phyloP scores from a whole-genome alignment of 257 asterid species.

The Buddleja alternifolia region DNA sequence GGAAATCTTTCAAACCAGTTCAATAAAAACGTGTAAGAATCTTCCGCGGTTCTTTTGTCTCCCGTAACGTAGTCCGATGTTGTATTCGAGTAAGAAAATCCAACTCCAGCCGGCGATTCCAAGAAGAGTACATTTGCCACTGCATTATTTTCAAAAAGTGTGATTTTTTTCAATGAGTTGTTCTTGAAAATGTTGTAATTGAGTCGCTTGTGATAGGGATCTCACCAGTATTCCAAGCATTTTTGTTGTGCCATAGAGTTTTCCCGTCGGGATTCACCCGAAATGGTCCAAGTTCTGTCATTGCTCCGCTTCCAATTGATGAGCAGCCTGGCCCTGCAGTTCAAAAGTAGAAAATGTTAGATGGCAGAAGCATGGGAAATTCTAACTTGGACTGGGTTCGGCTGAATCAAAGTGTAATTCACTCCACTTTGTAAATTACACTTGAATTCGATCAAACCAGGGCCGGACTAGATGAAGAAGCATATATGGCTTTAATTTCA shows the following conservation, averaged over 20 bases:
- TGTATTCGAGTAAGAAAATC: slow-evolving; percentile 67
- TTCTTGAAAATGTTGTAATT: neutral
- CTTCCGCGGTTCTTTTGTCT: slow-evolving; percentile 56
- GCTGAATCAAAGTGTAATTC: no score
- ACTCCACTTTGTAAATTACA: no score
- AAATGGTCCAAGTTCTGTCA: slow-evolving; percentile 65
- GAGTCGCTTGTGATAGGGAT: neutral
- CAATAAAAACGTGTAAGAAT: slow-evolving; percentile 52
- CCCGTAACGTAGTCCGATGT: slow-evolving; percentile 52
- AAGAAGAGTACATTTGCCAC: slow-evolving; percentile 63
- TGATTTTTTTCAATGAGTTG: neutral
- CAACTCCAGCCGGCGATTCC: slow-evolving; percentile 81
- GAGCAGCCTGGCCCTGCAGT: slow-evolving; percentile 71
- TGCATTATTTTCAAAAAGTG: slow-evolving; percentile 16
- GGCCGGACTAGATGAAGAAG: no score
- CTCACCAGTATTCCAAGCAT: slow-evolving; percentile 59
- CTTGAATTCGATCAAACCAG: no score
- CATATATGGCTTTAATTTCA: no score
- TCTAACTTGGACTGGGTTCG: no score
- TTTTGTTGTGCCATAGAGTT: slow-evolving; percentile 50
- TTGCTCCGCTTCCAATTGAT: slow-evolving; percentile 61
- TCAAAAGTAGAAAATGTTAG: neutral
- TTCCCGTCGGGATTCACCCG: slow-evolving; percentile 51
- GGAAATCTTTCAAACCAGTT: slow-evolving; percentile 80
- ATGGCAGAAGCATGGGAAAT: no score